These are phyloP conservation scores for Dryadomyces quercus-mongolicae DNA, from an alignment of 2,329 filamentous ascomycete species.

Conservation along the genomic window DNA sequence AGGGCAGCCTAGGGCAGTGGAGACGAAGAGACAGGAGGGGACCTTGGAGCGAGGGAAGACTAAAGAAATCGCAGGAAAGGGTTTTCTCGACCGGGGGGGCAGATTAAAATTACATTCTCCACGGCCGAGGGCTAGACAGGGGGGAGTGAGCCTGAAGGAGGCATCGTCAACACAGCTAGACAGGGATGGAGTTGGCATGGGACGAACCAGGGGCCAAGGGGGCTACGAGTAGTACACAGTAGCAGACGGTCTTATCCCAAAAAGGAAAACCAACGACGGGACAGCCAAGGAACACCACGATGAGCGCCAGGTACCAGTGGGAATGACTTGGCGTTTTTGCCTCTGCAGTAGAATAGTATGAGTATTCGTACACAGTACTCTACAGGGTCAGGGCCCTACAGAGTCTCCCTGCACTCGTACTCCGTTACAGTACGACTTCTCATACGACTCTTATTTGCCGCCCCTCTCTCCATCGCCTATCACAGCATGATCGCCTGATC, in stretches of 20 bases:
- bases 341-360: too few species aligned
- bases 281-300: too few species aligned
- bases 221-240: too few species aligned
- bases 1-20: background rate
- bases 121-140: conserved; percentile 1
- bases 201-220: background rate
- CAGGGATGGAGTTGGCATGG: background rate
- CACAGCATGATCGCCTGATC: background rate
- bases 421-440: too few species aligned
- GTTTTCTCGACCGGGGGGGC: background rate
- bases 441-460: too few species aligned
- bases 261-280: background rate
- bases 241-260: background rate
- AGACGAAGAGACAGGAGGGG: background rate
- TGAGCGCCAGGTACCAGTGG: too few species aligned
- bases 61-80: background rate
- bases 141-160: conserved; percentile 4
- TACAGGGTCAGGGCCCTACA: too few species aligned
- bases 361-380: too few species aligned
- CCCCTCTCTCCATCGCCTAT: background rate
- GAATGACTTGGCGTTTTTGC: too few species aligned
- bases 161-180: background rate
- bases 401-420: too few species aligned
- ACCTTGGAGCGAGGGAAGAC: background rate
- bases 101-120: conserved; percentile 8